These are phyloP conservation scores for Eucalyptus polybractea DNA, from an alignment of 345 rosid species.

Conservation along the genomic window DNA sequence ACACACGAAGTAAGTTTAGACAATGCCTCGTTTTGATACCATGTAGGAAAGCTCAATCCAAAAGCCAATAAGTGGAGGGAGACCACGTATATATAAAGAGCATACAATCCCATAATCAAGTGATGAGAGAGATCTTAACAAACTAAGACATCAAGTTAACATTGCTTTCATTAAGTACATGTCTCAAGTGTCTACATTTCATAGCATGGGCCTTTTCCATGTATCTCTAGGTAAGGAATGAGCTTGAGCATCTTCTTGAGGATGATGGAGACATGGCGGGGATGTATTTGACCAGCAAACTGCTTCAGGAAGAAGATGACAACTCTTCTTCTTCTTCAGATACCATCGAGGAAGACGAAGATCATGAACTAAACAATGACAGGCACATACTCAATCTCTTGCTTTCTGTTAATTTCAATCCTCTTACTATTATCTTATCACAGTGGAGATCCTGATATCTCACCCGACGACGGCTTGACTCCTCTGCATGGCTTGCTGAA, in stretches of 20 bases:
- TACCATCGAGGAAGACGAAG: neutral
- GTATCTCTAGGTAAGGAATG: conserved; percentile 22
- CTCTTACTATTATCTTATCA: neutral
- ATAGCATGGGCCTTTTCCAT: neutral
- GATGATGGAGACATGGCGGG: conserved; percentile 39
- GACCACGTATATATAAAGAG: neutral
- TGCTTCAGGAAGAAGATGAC: neutral
- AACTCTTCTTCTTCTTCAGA: too few species aligned
- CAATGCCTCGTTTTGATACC: rapidly evolving
- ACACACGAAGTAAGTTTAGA: neutral
- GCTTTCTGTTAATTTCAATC: neutral
- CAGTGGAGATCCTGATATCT: neutral
- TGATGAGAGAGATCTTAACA: neutral
- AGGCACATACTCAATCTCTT: neutral
- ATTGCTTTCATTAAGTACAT: neutral
- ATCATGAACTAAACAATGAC: neutral
- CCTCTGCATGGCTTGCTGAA: neutral
- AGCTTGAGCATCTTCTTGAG: conserved; percentile 28
- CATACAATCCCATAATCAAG: neutral
- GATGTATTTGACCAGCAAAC: conserved; percentile 22
- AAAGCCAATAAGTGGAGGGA: neutral
- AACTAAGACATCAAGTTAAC: neutral
- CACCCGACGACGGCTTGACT: neutral
- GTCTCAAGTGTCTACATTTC: neutral
- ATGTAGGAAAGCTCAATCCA: neutral